Percentiles rank a stretch among this genome's conserved stretches.
phyloP scores from a whole-genome alignment of 805 yeast genomes.

The Myxozyma vanderwaltii region DNA sequence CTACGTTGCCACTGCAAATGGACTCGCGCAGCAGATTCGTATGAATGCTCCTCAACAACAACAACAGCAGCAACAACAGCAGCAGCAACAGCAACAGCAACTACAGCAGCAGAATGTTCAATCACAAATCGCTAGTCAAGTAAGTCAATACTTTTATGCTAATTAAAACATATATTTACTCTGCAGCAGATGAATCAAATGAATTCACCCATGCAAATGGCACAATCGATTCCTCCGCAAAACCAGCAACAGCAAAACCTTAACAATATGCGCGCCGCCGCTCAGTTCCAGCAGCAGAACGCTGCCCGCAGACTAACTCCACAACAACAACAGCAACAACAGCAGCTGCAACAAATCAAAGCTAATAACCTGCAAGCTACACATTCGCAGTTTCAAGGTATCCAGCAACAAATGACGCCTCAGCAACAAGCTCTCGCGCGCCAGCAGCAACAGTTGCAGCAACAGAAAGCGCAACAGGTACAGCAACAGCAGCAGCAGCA shows the following conservation, averaged over 20 bases:
- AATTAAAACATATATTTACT: slow-evolving; percentile 36
- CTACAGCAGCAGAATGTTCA: slow-evolving; percentile 14
- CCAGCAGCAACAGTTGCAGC: slow-evolving; percentile 29
- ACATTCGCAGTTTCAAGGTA: slow-evolving; percentile 22
- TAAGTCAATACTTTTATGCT: background rate
- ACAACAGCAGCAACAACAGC: slow-evolving; percentile 8
- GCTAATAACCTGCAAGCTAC: slow-evolving; percentile 15
- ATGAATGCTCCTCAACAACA: slow-evolving; percentile 13
- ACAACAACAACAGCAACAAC: slow-evolving; percentile 12
- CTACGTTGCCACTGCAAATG: slow-evolving; percentile 15
- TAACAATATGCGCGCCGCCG: slow-evolving; percentile 19
- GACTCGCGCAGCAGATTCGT: slow-evolving; percentile 24
- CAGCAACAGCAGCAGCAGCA: slow-evolving; percentile 19
- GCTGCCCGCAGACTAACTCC: slow-evolving; percentile 9
- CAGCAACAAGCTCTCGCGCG: slow-evolving; percentile 28
- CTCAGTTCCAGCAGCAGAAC: slow-evolving; percentile 9
- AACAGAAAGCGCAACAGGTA: too few relatives aligned
- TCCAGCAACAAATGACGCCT: slow-evolving; percentile 18
- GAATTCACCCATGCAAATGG: slow-evolving; percentile 16
- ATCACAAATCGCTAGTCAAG: slow-evolving; percentile 11
- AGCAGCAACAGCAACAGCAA: slow-evolving; percentile 11
- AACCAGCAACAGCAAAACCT: slow-evolving; percentile 22
- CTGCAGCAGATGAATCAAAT: background rate
- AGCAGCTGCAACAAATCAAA: slow-evolving; percentile 23
- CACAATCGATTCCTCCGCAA: slow-evolving; percentile 9